Percentiles rank a stretch among this genome's conserved stretches.
Evolutionary conservation across 2,329 filamentous ascomycete genomes (phyloP).

Genomic region (Thermomyces lanuginosus): DNA sequence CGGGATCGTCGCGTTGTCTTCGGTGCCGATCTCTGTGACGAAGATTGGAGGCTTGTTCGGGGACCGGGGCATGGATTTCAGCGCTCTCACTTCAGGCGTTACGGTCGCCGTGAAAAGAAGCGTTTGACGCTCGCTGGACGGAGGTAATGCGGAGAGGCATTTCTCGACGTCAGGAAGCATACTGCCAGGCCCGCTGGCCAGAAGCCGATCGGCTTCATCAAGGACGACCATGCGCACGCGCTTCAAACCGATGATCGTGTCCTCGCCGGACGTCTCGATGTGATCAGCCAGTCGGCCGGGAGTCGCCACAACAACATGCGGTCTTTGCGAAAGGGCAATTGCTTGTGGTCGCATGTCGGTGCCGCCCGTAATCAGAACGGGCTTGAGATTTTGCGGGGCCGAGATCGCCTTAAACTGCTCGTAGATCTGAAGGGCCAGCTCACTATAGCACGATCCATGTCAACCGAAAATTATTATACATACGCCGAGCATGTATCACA

Average conservation of each 20-base stretch:
- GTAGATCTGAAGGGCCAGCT: constrained; percentile 87
- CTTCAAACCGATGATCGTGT: constrained; percentile 68
- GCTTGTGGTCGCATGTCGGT: constrained; percentile 86
- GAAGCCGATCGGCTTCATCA: constrained; percentile 84
- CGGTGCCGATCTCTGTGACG: constrained; percentile 67
- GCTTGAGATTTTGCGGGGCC: constrained; percentile 71
- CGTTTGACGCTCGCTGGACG: constrained; percentile 67
- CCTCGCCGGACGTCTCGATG: constrained; percentile 75
- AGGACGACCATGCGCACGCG: constrained; percentile 76
- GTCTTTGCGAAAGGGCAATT: constrained; percentile 61
- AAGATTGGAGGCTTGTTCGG: constrained; percentile 62
- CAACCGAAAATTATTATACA: constrained; percentile 3
- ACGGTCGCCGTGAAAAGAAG: constrained; percentile 92
- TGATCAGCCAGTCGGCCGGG: constrained; percentile 88
- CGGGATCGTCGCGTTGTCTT: constrained; percentile 56
- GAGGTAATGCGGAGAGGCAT: constrained; percentile 66
- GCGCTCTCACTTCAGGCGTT: constrained; percentile 73
- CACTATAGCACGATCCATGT: too few species aligned
- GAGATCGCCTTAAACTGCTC: constrained; percentile 93
- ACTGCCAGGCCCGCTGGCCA: constrained; percentile 57
- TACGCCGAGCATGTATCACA: constrained; percentile 5
- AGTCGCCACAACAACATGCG: constrained; percentile 87
- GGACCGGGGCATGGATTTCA: constrained; percentile 60
- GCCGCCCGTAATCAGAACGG: constrained; percentile 78
- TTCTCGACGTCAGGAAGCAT: constrained; percentile 93